Evolutionary conservation across 495 filamentous ascomycete genomes (phyloP), one percentile per base, ranked within the genome.

Genomic region (Penicillium coffeae): DNA sequence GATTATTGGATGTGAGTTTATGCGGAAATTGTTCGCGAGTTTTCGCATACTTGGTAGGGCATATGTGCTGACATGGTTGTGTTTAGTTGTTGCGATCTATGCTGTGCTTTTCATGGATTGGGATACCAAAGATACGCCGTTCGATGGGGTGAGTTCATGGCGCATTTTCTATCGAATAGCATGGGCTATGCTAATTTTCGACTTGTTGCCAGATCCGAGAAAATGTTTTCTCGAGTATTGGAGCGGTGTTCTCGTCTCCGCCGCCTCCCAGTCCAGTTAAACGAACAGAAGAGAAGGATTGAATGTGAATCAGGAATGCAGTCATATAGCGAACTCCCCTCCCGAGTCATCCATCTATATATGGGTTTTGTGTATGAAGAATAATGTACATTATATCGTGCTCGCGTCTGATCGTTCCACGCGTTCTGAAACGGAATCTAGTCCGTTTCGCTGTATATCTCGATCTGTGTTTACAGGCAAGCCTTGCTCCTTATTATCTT

Each of bases 71-170:
- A 59, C 43, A 48, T 36, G 42, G 38, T 10, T 52, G n/a, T n/a
- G n/a, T 37, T 21, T 61, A 90, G 87, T 77, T 60, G 78, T 92
- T 8, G 21, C 85, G 10, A 62, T 81, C n/a, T 95, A 91, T 61
- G 72, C 80, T 4, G 72, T 90, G 20, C 72, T 95, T 8, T 90
- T 88, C 55, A 81, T 90, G 79, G 84, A 95, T 46, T 90, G 83
- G 83, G 76, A 77, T 48, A 69, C 74, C 13, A 74, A 78, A 45
- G 72, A 74, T 19, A 75, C 78, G 37, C 83, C 84, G 1, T 86
- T 89, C 62, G 72, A 82, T 46, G 78, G 69, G 43, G 69, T 75
- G 41, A 56, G 65, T 63, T 10, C 42, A 15, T 45, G n/a, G n/a
- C n/a, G n/a, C n/a, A n/a, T n/a, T n/a, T n/a, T n/a, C n/a, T n/a